Conservation (phyloP, 192 early-diverging fungal species). For the Linnemannia schmuckeri region DNA sequence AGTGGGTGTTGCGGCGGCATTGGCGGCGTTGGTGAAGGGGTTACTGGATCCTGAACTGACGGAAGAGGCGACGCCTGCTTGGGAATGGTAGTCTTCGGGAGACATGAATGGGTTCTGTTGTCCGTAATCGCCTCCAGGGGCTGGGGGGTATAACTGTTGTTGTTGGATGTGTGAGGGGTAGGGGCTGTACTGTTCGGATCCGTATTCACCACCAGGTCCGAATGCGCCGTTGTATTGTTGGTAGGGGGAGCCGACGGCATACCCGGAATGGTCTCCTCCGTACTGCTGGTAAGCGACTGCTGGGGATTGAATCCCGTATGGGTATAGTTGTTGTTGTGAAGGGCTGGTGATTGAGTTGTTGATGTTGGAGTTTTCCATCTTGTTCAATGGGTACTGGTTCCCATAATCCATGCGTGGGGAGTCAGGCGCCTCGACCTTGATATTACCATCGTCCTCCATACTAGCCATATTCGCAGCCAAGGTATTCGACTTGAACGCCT, state of each 20-base stretch:
- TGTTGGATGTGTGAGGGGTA: background rate
- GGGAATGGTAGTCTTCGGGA: slow-evolving; percentile 21
- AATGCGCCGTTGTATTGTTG: background rate
- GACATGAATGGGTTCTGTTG: slow-evolving; percentile 32
- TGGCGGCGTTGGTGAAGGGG: slow-evolving; percentile 17
- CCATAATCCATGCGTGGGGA: background rate
- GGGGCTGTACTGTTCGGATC: background rate
- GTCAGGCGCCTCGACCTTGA: slow-evolving; percentile 27
- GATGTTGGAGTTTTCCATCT: background rate
- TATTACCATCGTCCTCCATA: slow-evolving; percentile 14
- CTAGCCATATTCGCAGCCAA: slow-evolving; percentile 7
- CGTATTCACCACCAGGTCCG: background rate
- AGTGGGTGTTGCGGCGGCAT: background rate
- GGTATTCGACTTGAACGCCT: slow-evolving; percentile 6
- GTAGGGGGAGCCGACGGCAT: background rate
- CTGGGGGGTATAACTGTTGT: background rate
- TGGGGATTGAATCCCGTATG: slow-evolving; percentile 11
- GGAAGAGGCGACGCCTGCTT: slow-evolving; percentile 1
- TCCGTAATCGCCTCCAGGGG: background rate
- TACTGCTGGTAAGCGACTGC: background rate
- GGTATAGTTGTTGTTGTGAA: background rate
- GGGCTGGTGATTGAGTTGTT: background rate
- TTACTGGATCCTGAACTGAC: slow-evolving; percentile 1
- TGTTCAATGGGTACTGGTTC: slow-evolving; percentile 33
- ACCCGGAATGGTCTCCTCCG: background rate